Evolutionary conservation across 805 yeast species (phyloP).

Genomic region (Pichia gijzeniarum): DNA sequence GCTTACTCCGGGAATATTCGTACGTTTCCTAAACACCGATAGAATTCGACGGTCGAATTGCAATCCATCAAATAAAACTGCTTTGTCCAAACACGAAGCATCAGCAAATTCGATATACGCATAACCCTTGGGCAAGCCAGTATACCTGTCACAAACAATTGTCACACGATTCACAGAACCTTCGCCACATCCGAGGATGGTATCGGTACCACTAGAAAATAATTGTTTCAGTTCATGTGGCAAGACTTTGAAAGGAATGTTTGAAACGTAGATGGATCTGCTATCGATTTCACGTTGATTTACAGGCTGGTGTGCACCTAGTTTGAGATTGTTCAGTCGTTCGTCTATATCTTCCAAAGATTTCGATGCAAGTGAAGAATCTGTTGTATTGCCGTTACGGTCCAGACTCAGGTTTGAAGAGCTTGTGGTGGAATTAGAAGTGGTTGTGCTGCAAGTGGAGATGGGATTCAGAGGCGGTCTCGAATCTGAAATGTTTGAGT

Average conservation of each 20-base stretch:
- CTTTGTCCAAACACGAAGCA: slow-evolving; percentile 52
- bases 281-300: slow-evolving; percentile 56
- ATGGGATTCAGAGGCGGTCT: no score
- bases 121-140: slow-evolving; percentile 80
- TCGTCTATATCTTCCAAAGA: background rate
- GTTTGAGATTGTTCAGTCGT: background rate
- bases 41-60: slow-evolving; percentile 60
- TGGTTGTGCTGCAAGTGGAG: no score
- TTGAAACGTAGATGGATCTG: slow-evolving; percentile 75
- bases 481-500: no score
- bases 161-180: slow-evolving; percentile 67
- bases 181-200: slow-evolving; percentile 7
- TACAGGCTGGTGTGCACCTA: slow-evolving; percentile 30
- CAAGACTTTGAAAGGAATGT: slow-evolving; percentile 70
- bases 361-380: no score
- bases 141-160: slow-evolving; percentile 58
- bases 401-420: background rate
- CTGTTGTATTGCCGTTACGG: no score
- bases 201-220: slow-evolving; percentile 54
- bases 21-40: slow-evolving; percentile 68
- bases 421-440: no score
- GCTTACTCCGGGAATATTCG: slow-evolving; percentile 53
- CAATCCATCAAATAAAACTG: slow-evolving; percentile 58
- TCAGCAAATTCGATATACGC: slow-evolving; percentile 79
- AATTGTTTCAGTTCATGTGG: slow-evolving; percentile 74